Base-by-base conservation (phyloP, 306 rosid species). In the Mimosa pudica region DNA sequence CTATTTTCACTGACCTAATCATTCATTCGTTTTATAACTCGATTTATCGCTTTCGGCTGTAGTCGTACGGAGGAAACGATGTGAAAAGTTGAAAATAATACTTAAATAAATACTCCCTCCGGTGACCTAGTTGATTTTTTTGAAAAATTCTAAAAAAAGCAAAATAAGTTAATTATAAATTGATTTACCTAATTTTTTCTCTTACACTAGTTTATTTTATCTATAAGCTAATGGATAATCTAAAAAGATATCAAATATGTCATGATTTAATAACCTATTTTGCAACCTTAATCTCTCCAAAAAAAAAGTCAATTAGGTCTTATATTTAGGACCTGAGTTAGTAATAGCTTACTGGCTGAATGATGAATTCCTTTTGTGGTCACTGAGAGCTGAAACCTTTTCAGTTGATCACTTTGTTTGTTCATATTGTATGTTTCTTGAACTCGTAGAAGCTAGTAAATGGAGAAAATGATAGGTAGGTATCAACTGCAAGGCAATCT, bases 1-100 rank as follows among this genome's bases (percentile, higher is more conserved):
- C 10, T 60, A 42, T n/a, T 57, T 35, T 75, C 38, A 8, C 14
- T 48, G 79, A 77, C 73, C 72, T 48, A 47, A 32, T 75, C 44
- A 20, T 54, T 75, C 44, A 20, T 54, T 64, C 49, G 46, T 69
- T 41, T n/a, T 32, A 1, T 6, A 16, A 30, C 24, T 0, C 51
- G 61, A 0, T n/a, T 62, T 5, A 33, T 71, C 58, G 10, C 12
- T 69, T 60, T 57, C 47, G 17, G 36, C 12, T 18, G 32, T 17
- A 38, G 16, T 60, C 52, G 33, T 16, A 55, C 13, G n/a, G 49
- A 47, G 64, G 63, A 69, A 63, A 18, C 10, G 1, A 51, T 8
- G 16, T 13, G 8, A 69, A 45, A 45, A 69, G 0, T 69, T 18
- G 70, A 66, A 32, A 54, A 6, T 9, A 17, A 1, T 7, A 4